phyloP scores from a whole-genome alignment of 2,329 filamentous ascomycete species.

The Microdochium bolleyi region DNA sequence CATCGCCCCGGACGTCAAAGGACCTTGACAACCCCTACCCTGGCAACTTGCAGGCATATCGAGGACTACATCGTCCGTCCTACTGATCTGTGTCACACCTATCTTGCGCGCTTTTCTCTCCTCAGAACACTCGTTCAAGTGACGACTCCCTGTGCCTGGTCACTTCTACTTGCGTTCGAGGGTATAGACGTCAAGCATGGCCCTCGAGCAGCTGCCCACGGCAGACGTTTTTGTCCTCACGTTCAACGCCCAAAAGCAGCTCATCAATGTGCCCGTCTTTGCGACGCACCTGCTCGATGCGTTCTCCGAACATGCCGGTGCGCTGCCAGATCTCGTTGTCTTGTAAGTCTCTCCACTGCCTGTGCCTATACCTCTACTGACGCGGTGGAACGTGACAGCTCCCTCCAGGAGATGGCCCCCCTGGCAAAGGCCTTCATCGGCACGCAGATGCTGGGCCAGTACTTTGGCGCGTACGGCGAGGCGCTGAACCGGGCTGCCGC shows the following conservation, averaged over 20 bases:
- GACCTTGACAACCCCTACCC: too few relatives aligned
- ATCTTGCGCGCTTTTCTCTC: too few relatives aligned
- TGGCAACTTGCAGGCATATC: too few relatives aligned
- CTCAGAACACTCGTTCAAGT: too few relatives aligned
- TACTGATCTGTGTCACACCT: too few relatives aligned
- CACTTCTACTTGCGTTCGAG: too few relatives aligned
- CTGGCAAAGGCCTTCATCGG: constrained; percentile 80
- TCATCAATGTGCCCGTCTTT: constrained; percentile 63
- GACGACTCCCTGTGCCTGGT: too few relatives aligned
- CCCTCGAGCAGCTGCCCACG: constrained; percentile 26
- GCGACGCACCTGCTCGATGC: constrained; percentile 59
- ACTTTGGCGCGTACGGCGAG: constrained; percentile 62
- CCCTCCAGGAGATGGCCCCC: constrained; percentile 87
- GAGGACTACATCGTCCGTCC: too few relatives aligned
- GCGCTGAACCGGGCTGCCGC: constrained; percentile 64
- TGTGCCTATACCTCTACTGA: not conserved
- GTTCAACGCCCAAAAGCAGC: constrained; percentile 76
- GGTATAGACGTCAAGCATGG: not conserved
- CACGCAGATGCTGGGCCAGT: constrained; percentile 67
- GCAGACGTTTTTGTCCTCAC: constrained; percentile 74
- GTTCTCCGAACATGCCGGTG: constrained; percentile 39
- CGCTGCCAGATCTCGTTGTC: constrained; percentile 46
- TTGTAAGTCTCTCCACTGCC: constrained; percentile 34
- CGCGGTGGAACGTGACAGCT: constrained; percentile 30
- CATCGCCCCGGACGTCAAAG: too few relatives aligned